Percentiles rank a stretch among this genome's conserved stretches.
These are phyloP conservation scores for Sphagnum fallax DNA, from an alignment of 228 moss, liverwort and hornwort genomes.

Conservation along the genomic window DNA sequence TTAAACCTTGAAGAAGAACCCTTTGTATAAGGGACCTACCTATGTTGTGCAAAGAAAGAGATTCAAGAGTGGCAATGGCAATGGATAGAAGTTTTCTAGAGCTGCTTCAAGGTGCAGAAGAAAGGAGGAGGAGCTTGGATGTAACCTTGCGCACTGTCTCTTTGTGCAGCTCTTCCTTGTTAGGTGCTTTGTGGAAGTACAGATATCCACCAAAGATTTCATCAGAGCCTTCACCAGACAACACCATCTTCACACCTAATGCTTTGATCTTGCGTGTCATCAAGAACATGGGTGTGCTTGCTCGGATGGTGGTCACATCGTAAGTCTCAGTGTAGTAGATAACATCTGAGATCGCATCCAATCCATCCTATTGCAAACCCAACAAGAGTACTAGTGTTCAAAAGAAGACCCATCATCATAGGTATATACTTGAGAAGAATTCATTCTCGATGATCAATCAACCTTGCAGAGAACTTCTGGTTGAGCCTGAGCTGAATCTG, in stretches of 20 bases:
- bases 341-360: conserved; percentile 83
- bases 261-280: conserved; percentile 92
- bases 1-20: no score
- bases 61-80: neutral
- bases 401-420: neutral
- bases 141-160: conserved; percentile 70
- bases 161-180: conserved; percentile 71
- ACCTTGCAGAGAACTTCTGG: neutral
- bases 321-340: conserved; percentile 93
- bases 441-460: neutral
- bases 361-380: conserved; percentile 44
- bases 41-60: no score
- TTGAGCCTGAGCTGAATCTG: neutral
- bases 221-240: conserved; percentile 81
- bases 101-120: neutral
- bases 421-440: neutral
- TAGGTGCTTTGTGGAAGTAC: conserved; percentile 92
- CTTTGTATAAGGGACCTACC: no score
- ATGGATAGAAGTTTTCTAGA: neutral
- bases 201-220: conserved; percentile 88
- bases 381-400: neutral
- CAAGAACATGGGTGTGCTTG: conserved; percentile 89
- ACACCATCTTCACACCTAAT: conserved; percentile 86
- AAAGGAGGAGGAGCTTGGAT: neutral
- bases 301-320: conserved; percentile 86